Evolutionary conservation across 1,139 yeast species (phyloP), one percentile per base, ranked within the genome.

Genomic region (Debaryomycetaceae sp.): DNA sequence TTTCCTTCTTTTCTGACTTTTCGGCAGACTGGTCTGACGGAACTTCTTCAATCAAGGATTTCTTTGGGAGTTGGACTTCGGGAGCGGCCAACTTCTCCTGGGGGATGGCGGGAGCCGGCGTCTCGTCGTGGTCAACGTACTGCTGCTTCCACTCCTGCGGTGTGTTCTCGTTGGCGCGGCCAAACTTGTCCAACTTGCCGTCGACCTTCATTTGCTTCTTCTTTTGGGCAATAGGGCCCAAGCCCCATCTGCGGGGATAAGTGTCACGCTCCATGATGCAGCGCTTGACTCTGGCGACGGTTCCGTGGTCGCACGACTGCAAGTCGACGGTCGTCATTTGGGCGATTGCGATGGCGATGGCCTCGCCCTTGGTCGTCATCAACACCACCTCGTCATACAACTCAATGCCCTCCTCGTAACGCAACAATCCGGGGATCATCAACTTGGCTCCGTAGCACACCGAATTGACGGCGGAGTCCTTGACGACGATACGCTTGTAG

Each of bases 231-330:
- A 87, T 85, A 49, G 98, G 98, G 47, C 98, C 98, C 49, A 90
- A 68, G 39, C 98, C 98, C 98, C 98, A 90, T 73, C 97, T 80
- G 73, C 98, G 82, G 63, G 98, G 98, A 61, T 90, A 90, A 32
- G 94, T 76, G 58, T 90, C 98, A 68, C 98, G 80, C 68, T 90
- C 98, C 98, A 90, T 90, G 48, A 90, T 90, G 68, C 97, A 87
- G 68, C 98, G 83, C 74, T 90, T 90, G 53, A 90, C 94, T 68
- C 85, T 86, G 43, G 98, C 96, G 49, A 90, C 98, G 40, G 87
- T 87, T 48, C 98, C 98, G 58, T 90, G 98, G 59, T 90, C 98
- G 62, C 97, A 87, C 25, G 93, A 67, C 40, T 95, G 90, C 48
- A 90, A 72, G 55, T 90, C 98, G 37, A 86, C 97, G 36, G 97